Base-by-base conservation (phyloP, 139 green algal species). In the Marvania coccoides region DNA sequence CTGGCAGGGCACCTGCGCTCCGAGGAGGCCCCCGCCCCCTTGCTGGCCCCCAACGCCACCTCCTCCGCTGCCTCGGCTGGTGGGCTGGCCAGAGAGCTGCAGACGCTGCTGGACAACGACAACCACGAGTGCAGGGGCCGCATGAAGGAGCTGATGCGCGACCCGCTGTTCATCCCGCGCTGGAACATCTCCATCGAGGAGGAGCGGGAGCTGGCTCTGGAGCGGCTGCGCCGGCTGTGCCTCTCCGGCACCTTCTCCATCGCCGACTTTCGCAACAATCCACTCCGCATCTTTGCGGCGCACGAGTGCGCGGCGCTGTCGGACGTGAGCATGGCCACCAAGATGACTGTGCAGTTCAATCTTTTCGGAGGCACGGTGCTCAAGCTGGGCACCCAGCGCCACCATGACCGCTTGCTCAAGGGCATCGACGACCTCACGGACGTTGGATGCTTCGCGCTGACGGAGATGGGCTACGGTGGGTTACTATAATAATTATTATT, bases 401-500 rank as follows among this genome's bases (percentile, higher is more conserved):
- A 96, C 75, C 85, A 95, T 65, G 79, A 87, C 8, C 66, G 65
- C 15, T 67, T 96, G 53, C 63, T 93, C 46, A 53, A 59, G 0
- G 66, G 71, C 14, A 95, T 96, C 38, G 87, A 95, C 67, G 71
- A 67, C 4, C 47, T 94, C 37, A 70, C 84, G 12, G 70, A 76
- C 31, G 78, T 88, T 4, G 90, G 89, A 47, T 96, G 89, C 82
- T 96, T 96, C 73, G 90, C 79, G 3, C 86, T 96, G 4, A 96
- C 90, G 0, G 90, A 96, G 83, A 80, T 96, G 30, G 90, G 90
- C 23, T 96, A 83, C 65, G 89, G 83, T 85, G 65, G n/a, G n/a
- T n/a, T n/a, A n/a, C n/a, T n/a, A n/a, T n/a, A 12, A 47, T 23
- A 47, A 12, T 47, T 12, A 12, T 47, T 14, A 23, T 14, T 47